These are phyloP conservation scores for Stephanodiscus triporus DNA, from an alignment of 108 stramenopile species.

Conservation along the genomic window DNA sequence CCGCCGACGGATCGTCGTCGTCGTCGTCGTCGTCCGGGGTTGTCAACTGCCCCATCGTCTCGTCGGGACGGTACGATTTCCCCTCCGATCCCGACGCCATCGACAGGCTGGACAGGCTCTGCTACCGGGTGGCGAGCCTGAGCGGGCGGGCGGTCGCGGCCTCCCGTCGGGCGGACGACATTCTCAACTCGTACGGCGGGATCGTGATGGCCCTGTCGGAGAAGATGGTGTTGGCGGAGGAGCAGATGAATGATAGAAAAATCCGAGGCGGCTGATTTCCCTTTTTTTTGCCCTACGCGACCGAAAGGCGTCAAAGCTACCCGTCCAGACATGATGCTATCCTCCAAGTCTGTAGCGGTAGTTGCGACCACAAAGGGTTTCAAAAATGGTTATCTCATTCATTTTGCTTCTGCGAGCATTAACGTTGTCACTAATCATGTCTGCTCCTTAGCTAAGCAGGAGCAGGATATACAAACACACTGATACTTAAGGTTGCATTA, in stretches of 20 bases:
- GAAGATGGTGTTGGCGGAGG: slow-evolving; percentile 73
- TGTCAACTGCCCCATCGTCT: slow-evolving; percentile 71
- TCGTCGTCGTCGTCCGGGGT: slow-evolving; percentile 32
- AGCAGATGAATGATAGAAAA: slow-evolving; percentile 34
- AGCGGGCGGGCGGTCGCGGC: slow-evolving; percentile 21
- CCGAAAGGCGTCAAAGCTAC: no score
- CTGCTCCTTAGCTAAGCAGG: neutral
- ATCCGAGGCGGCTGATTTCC: neutral
- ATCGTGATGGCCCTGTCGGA: slow-evolving; percentile 64
- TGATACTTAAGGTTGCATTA: slow-evolving; percentile 8
- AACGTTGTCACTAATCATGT: neutral
- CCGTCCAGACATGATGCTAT: no score
- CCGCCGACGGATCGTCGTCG: neutral
- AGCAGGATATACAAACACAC: neutral
- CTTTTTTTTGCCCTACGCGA: no score
- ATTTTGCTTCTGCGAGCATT: neutral
- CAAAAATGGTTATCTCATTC: neutral
- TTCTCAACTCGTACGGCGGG: slow-evolving; percentile 59
- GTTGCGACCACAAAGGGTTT: neutral
- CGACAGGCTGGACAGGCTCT: slow-evolving; percentile 54
- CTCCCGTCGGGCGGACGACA: slow-evolving; percentile 36
- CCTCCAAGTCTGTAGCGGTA: no score
- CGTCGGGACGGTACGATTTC: slow-evolving; percentile 47
- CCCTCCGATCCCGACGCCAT: slow-evolving; percentile 44
- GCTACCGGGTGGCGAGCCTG: slow-evolving; percentile 46